Evolutionary conservation across 164 flowering plant species (phyloP).

Genomic region (Akebia trifoliata): DNA sequence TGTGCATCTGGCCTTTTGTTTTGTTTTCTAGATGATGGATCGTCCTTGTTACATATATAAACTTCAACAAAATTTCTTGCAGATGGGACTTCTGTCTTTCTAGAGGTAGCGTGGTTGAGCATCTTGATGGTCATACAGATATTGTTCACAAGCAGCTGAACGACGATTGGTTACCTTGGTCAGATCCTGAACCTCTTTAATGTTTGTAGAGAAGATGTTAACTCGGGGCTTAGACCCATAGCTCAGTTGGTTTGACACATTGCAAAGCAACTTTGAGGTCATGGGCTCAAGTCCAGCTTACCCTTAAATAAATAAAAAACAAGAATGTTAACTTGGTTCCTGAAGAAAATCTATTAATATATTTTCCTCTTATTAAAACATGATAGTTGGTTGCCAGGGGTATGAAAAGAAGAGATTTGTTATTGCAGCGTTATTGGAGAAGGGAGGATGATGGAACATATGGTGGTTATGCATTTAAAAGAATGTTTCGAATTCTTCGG

Average conservation of each 20-base stretch:
- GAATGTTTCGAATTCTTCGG: constrained; percentile 8
- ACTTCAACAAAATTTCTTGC: constrained; percentile 18
- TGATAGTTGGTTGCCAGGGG: constrained; percentile 50
- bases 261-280: no score
- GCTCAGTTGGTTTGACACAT: no score
- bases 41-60: not conserved
- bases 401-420: constrained; percentile 76
- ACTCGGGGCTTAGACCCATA: no score
- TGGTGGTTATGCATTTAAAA: constrained; percentile 36
- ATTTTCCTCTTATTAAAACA: constrained; percentile 10
- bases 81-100: constrained; percentile 91
- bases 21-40: not conserved
- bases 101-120: constrained; percentile 75
- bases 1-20: constrained; percentile 4
- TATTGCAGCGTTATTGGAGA: constrained; percentile 88
- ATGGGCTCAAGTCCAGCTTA: no score
- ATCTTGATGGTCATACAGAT: constrained; percentile 93
- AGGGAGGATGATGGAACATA: constrained; percentile 96
- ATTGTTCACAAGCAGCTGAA: constrained; percentile 64
- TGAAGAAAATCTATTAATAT: constrained; percentile 4
- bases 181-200: constrained; percentile 22
- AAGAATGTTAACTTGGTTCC: not conserved
- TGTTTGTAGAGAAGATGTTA: not conserved
- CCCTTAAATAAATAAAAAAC: no score
- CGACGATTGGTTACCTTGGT: constrained; percentile 84